Percentiles rank a stretch among this genome's conserved stretches.
Conservation (phyloP, 805 yeast genomes). For the Yarrowia divulgata region DNA sequence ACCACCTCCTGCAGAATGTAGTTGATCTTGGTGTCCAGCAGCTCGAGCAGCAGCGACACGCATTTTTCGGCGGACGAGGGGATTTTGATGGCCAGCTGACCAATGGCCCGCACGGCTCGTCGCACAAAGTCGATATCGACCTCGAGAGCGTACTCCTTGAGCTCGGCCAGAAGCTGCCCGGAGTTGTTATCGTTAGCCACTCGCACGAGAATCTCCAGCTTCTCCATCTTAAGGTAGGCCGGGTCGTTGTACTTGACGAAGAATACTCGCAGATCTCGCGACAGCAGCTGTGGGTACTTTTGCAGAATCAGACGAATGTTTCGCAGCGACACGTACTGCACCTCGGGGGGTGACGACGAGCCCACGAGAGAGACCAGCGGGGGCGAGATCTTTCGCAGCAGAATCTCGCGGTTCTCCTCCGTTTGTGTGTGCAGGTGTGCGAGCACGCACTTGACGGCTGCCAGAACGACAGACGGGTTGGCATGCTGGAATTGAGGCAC, state of each 20-base stretch:
- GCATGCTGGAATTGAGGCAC: conserved; percentile 80
- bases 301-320: conserved; percentile 78
- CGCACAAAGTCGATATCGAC: conserved; percentile 86
- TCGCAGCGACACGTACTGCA: conserved; percentile 81
- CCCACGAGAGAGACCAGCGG: conserved; percentile 72
- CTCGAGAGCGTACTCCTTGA: conserved; percentile 86
- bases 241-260: conserved; percentile 87
- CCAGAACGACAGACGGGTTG: conserved; percentile 80
- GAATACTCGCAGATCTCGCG: conserved; percentile 68
- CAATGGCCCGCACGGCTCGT: conserved; percentile 87
- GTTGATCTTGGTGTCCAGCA: conserved; percentile 70
- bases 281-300: conserved; percentile 65
- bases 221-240: conserved; percentile 86
- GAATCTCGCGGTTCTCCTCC: conserved; percentile 53
- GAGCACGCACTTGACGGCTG: conserved; percentile 73
- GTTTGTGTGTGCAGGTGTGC: conserved; percentile 58
- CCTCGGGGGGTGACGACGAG: conserved; percentile 86
- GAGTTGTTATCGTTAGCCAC: conserved; percentile 73
- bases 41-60: conserved; percentile 64
- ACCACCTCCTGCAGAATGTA: conserved; percentile 82
- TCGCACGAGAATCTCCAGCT: conserved; percentile 82
- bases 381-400: conserved; percentile 69
- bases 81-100: conserved; percentile 83
- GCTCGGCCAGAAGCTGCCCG: conserved; percentile 70
- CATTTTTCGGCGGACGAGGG: conserved; percentile 66